phyloP scores from a whole-genome alignment of 1,139 yeast genomes.

The Entelexis paramagnoliae region DNA sequence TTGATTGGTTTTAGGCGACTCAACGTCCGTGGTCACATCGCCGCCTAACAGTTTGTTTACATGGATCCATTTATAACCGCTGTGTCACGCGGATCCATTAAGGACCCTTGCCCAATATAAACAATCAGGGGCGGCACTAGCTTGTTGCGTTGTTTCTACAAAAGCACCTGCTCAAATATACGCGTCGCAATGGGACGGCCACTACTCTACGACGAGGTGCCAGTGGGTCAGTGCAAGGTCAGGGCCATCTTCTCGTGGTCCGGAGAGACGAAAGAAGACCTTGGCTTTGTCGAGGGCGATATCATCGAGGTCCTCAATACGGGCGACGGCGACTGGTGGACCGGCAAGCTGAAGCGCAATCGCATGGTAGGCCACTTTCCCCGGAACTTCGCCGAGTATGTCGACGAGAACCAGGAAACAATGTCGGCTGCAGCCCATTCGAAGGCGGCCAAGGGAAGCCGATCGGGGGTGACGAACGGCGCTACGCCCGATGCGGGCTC shows the following conservation, averaged over 20 bases:
- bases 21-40: no score
- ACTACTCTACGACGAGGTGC: constrained; percentile 21
- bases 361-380: constrained; percentile 82
- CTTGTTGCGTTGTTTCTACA: not conserved
- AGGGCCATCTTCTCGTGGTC: constrained; percentile 82
- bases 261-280: constrained; percentile 70
- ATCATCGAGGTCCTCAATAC: constrained; percentile 67
- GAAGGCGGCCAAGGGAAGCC: not conserved
- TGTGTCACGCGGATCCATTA: not conserved
- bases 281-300: constrained; percentile 91
- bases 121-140: not conserved
- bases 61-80: not conserved
- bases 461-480: not conserved
- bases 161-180: no score
- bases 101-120: not conserved
- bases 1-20: no score
- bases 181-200: constrained; percentile 12
- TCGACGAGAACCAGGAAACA: constrained; percentile 24
- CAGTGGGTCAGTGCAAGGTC: constrained; percentile 44
- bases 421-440: constrained; percentile 14
- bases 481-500: not conserved
- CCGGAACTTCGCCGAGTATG: constrained; percentile 63
- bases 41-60: not conserved
- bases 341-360: constrained; percentile 69
- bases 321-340: constrained; percentile 91